A percentile compares a stretch with the other conserved stretches of the same genome.
Conservation (phyloP, 2,329 filamentous ascomycete species). For the Pseudomassariella vexata region DNA sequence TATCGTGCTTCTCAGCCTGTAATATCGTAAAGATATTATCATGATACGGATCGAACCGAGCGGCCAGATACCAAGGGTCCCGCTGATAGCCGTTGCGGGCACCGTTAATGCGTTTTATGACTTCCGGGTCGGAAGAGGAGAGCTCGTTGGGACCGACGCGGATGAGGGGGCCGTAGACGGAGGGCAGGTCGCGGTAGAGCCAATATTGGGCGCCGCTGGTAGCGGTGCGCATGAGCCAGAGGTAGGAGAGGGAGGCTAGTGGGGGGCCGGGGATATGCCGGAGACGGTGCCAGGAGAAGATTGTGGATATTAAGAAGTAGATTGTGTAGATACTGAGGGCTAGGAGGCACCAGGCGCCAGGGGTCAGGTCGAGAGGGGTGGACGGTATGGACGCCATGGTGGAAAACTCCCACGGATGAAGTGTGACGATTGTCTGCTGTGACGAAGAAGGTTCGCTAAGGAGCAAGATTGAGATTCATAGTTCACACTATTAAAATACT, state of each 20-base stretch:
- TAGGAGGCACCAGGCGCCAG: too few relatives aligned
- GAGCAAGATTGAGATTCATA: too few relatives aligned
- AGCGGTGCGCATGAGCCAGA: conserved; percentile 29
- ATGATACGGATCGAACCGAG: conserved; percentile 42
- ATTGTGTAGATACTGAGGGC: too few relatives aligned
- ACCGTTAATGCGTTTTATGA: conserved; percentile 28
- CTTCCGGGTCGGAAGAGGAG: conserved; percentile 28
- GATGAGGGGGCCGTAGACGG: conserved; percentile 22
- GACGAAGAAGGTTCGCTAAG: too few relatives aligned
- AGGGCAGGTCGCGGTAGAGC: conserved; percentile 10
- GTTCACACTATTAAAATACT: too few relatives aligned
- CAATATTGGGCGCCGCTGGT: conserved; percentile 18
- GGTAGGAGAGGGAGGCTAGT: conserved; percentile 30
- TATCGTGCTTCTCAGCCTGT: conserved; percentile 34
- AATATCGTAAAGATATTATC: conserved; percentile 45
- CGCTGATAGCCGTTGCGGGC: conserved; percentile 29
- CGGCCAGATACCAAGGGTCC: conserved; percentile 37
- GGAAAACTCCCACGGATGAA: too few relatives aligned
- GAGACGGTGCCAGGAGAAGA: conserved; percentile 27
- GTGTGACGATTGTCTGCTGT: too few relatives aligned
- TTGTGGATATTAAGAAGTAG: conserved; percentile 8
- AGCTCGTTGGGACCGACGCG: conserved; percentile 34
- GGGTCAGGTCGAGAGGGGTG: too few relatives aligned
- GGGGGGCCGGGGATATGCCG: conserved; percentile 33
- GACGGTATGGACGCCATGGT: too few relatives aligned